Conservation (phyloP, 2,329 filamentous ascomycete genomes). For the Malbranchea cinnamomea region DNA sequence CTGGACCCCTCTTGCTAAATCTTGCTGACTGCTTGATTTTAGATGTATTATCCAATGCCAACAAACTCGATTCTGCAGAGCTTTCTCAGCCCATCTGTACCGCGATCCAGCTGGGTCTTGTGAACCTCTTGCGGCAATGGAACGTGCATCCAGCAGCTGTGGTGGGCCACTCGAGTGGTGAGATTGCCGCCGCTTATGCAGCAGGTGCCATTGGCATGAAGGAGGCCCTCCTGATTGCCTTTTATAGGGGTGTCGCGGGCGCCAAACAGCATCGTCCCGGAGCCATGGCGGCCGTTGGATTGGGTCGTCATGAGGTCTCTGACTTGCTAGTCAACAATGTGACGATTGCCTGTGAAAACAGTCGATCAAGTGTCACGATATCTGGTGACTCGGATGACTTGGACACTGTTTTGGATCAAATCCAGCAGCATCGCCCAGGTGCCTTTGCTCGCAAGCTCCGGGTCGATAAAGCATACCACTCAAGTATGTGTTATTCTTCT, state of each 20-base stretch:
- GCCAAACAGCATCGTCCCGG: conserved; percentile 11
- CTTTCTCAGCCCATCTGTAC: conserved; percentile 9
- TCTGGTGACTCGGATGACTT: conserved; percentile 7
- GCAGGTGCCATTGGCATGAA: conserved; percentile 16
- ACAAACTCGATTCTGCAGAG: conserved; percentile 1
- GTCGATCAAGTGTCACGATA: conserved; percentile 8
- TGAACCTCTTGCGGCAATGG: conserved; percentile 4
- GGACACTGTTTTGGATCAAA: conserved; percentile 1
- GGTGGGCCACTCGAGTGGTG: conserved; percentile 11
- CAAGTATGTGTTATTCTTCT: conserved; percentile 6
- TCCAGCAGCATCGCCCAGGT: conserved; percentile 1
- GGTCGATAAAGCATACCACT: conserved; percentile 32
- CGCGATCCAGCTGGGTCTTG: conserved; percentile 9
- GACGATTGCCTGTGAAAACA: conserved; percentile 10
- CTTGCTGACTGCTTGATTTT: conserved; percentile 1
- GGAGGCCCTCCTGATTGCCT: conserved; percentile 31
- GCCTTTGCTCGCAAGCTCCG: conserved; percentile 25
- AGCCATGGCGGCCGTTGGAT: conserved; percentile 8
- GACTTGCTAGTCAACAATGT: conserved; percentile 1
- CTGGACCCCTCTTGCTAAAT: not conserved
- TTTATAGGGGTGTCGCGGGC: conserved; percentile 18
- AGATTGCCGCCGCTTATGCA: conserved; percentile 11
- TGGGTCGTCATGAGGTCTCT: conserved; percentile 1
- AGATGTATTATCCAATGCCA: not conserved
- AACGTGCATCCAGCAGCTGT: conserved; percentile 6